Conservation (phyloP, 2,329 filamentous ascomycete genomes). For the Aspergillus luchuensis region DNA sequence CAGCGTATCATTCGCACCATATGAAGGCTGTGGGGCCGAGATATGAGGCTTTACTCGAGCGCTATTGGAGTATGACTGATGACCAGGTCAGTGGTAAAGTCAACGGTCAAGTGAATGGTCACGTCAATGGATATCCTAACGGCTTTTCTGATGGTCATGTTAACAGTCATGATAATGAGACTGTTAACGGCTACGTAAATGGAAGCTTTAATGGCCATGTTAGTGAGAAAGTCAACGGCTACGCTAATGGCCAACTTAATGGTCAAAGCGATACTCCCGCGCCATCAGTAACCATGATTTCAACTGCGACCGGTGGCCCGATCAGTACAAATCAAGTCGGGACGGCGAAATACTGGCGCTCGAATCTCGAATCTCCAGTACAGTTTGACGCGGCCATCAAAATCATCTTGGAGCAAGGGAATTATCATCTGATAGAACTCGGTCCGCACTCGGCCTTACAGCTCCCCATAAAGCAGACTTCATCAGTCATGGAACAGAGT, state of each 20-base stretch:
- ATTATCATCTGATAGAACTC: background rate
- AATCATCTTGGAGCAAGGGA: background rate
- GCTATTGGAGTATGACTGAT: background rate
- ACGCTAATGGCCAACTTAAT: no score
- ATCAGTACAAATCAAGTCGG: background rate
- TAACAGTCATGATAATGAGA: no score
- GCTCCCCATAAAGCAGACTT: background rate
- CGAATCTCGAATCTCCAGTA: background rate
- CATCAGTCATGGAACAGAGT: no score
- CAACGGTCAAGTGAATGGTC: no score
- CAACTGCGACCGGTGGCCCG: background rate
- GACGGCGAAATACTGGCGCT: background rate
- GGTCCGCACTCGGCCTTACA: background rate
- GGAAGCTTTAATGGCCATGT: no score
- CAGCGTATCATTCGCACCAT: background rate
- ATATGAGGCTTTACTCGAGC: background rate
- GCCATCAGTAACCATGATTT: background rate
- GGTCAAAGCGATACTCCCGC: no score
- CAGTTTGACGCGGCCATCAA: background rate
- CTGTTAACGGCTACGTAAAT: no score
- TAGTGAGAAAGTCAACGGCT: no score
- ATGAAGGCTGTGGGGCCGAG: background rate
- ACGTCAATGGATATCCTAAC: no score
- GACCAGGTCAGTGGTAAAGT: no score
- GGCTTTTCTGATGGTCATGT: no score